Evolutionary conservation across 2,329 filamentous ascomycete species (phyloP), one percentile per base, ranked within the genome.

Genomic region (Microascus cirrosus): DNA sequence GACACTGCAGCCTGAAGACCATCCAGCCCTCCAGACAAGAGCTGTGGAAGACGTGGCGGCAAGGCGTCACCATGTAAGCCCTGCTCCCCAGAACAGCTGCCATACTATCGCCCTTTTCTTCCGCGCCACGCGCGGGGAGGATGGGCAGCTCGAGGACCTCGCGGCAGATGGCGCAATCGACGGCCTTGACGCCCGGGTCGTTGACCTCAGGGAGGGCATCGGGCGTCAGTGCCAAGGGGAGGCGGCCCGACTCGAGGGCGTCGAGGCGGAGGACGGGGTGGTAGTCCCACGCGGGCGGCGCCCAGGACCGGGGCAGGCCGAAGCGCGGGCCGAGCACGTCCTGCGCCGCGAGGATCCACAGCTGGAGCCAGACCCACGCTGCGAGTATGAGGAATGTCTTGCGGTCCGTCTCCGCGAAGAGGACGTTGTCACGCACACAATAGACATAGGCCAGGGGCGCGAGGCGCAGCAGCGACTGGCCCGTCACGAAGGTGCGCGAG

Each of bases 21-120:
- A 99, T 94, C 94, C 94, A 97, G 45, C 90, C 91, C 73, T 97
- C 93, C 63, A 99, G 74, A 71, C 94, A 99, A 35, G 80, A 77
- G 59, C 86, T 94, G 69, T 99, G 94, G 69, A 99, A 99, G 54
- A 97, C 91, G 73, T 99, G 94, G 58, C 92, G 78, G 71, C 94
- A 99, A 54, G 94, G 94, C 59, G 94, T 99, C 24, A 97, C 90
- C 94, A 99, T 99, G 73, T 97, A 97, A 64, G 82, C 79, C 55
- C 92, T 82, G 60, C 93, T 78, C 35, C 89, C 88, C 63, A 97
- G 77, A 58, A 96, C 82, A 34, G 85, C 85, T 0, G 83, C 75
- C 59, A 85, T 79, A 35, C 82, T 80, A 0, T 71, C 70, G 11
- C 80, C 79, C 51, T 78, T 77, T 15, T 24, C 42, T 5, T 32